Evolutionary conservation across 805 yeast species (phyloP).

Genomic region (Candida vaughaniae): DNA sequence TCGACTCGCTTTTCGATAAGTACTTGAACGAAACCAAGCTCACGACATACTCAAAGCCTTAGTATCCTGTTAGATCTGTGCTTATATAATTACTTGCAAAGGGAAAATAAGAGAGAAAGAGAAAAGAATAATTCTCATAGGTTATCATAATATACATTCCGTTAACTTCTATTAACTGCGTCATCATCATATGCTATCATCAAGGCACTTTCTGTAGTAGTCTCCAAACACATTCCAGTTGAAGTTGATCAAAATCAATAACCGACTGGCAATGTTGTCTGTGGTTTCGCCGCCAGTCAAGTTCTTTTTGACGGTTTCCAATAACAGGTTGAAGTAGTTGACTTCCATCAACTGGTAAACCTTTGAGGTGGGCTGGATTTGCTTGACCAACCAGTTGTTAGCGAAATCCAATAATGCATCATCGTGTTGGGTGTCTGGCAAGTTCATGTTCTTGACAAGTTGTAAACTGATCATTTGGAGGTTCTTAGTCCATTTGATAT

Average conservation of each 20-base stretch:
- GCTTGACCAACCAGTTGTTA: conserved; percentile 77
- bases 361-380: conserved; percentile 78
- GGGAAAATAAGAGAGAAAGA: too few species aligned
- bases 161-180: too few species aligned
- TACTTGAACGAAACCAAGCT: conserved; percentile 10
- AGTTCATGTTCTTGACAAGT: conserved; percentile 44
- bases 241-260: conserved; percentile 66
- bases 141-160: too few species aligned
- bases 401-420: conserved; percentile 46
- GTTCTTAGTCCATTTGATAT: conserved; percentile 87
- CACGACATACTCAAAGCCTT: conserved; percentile 5
- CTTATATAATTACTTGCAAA: too few species aligned
- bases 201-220: conserved; percentile 41
- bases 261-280: conserved; percentile 54
- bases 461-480: conserved; percentile 71
- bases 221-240: conserved; percentile 84
- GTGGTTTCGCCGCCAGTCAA: conserved; percentile 9
- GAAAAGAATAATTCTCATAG: too few species aligned
- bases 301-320: conserved; percentile 11
- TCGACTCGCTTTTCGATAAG: conserved; percentile 9
- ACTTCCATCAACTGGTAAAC: conserved; percentile 76
- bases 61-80: too few species aligned
- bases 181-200: too few species aligned
- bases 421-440: background rate
- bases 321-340: conserved; percentile 54